Base-by-base conservation (phyloP, 2,329 filamentous ascomycete genomes). In the Hirsutella rhossiliensis region DNA sequence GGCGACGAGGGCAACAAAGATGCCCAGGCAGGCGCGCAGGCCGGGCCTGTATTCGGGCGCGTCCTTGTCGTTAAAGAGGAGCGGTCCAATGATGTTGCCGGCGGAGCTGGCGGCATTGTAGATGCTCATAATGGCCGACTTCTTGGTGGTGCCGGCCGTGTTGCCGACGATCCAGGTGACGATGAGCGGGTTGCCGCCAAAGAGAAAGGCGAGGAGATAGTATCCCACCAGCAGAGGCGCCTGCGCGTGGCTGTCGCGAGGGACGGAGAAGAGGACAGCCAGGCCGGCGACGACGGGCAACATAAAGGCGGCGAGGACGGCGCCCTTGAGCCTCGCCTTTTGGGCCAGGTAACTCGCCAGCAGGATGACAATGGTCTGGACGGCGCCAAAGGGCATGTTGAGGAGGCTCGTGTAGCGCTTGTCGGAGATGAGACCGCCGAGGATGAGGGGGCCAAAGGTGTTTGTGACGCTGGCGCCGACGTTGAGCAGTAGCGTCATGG, bases 101-200 rank as follows among this genome's bases (percentile, higher is more conserved):
- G 73, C 69, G 0, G 77, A 73, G 2, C 71, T 69, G 0, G 75
- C 79, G 1, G 75, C 78, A 51, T 81, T 80, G 64, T 76, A 84
- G 1, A 82, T 61, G 0, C 73, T 75, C 69, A 82, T 78, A 34
- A 78, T 69, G 41, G 75, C 67, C 0, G 77, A 78, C 54, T 80
- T 81, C 60, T 85, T 84, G 3, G 80, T 83, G 15, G 72, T 75
- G 7, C 81, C 82, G 0, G 69, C 81, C 0, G 78, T 83, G 56
- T 85, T 85, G 8, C 73, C 77, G 6, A 84, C 71, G 45, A 84
- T 78, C 81, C 81, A 86, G 0, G 76, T 72, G 0, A 84, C 75
- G 23, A 82, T 73, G 11, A 85, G 63, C 0, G 80, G 80, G 51
- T 81, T 82, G 1, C 73, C 76, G 1, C 77, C 78, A 48, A 78